A percentile compares a stretch with the other conserved stretches of the same genome.
Evolutionary conservation across 441 rosid species (phyloP).

Genomic region (Omphalea diandra): DNA sequence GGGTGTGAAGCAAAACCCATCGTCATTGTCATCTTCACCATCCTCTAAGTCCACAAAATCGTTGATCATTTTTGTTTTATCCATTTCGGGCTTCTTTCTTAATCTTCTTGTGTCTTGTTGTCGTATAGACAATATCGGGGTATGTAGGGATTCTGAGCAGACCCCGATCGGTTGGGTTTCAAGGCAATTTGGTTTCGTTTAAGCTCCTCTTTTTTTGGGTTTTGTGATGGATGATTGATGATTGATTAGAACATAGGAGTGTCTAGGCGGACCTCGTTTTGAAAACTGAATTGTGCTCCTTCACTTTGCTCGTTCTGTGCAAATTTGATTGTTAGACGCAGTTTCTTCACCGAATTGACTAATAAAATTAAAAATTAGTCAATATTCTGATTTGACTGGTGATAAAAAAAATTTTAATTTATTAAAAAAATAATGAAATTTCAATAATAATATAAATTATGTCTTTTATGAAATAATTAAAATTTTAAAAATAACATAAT

Average conservation of each 20-base stretch:
- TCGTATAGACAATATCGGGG: not conserved
- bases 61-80: not conserved
- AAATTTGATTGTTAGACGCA: too few species aligned
- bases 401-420: too few species aligned
- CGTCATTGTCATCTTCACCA: not conserved
- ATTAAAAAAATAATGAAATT: too few species aligned
- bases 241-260: not conserved
- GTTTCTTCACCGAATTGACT: too few species aligned
- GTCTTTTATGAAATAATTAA: too few species aligned
- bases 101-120: not conserved
- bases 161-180: not conserved
- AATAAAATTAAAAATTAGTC: too few species aligned
- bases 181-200: not conserved
- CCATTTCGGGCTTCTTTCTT: constrained; percentile 6
- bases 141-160: not conserved
- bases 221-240: too few species aligned
- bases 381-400: too few species aligned
- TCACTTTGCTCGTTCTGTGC: too few species aligned
- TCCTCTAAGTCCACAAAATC: constrained; percentile 20
- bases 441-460: too few species aligned
- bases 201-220: not conserved
- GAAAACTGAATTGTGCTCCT: not conserved
- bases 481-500: too few species aligned
- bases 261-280: not conserved
- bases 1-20: constrained; percentile 12